phyloP scores from a whole-genome alignment of 78 protist species.

The Dictyostelium brefeldianum region DNA sequence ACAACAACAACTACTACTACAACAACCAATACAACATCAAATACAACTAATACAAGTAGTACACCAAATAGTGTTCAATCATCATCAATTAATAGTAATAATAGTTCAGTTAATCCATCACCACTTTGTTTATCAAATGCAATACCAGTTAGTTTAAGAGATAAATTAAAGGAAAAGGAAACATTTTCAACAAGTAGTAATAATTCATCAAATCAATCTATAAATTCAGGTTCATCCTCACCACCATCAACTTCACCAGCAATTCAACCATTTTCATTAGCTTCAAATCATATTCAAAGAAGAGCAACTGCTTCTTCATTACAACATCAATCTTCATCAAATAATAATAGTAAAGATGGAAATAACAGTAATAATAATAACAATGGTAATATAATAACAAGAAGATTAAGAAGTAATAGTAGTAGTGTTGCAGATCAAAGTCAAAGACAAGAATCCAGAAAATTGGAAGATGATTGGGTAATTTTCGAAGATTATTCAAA shows the following conservation, averaged over 20 bases:
- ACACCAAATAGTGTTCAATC: neutral
- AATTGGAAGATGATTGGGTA: constrained; percentile 64
- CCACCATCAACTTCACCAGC: constrained; percentile 53
- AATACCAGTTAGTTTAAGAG: neutral
- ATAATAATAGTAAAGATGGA: neutral
- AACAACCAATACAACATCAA: neutral
- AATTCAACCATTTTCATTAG: constrained; percentile 5
- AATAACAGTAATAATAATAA: neutral
- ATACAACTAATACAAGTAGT: neutral
- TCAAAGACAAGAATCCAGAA: constrained; percentile 50
- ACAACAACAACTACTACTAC: constrained; percentile 37
- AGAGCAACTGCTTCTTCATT: constrained; percentile 55
- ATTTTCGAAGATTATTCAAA: constrained; percentile 65
- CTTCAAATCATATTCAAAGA: constrained; percentile 34
- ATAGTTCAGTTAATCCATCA: neutral
- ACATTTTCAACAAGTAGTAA: neutral
- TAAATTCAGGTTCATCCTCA: constrained; percentile 10
- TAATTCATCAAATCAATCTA: neutral
- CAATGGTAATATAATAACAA: neutral
- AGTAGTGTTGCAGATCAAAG: constrained; percentile 56
- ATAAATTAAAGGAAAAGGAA: constrained; percentile 1
- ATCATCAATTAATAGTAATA: constrained; percentile 11
- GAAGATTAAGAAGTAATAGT: constrained; percentile 68
- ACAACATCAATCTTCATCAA: neutral
- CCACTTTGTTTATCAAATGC: neutral